These are phyloP conservation scores for Globisporangium camurandrum DNA, from an alignment of 352 stramenopile genomes.

Conservation along the genomic window DNA sequence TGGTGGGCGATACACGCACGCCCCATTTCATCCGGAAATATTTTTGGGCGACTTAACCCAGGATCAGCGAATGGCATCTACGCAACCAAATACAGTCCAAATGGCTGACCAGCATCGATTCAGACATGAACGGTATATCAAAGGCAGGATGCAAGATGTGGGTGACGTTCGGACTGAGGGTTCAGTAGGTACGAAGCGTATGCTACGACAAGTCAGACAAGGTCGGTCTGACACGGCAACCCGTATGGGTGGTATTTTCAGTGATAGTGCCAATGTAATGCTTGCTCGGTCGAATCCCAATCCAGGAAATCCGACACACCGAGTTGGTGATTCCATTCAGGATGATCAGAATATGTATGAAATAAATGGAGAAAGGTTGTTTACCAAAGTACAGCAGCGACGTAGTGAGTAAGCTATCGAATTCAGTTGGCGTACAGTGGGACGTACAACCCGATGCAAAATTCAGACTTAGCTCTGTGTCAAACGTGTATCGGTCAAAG, in stretches of 20 bases:
- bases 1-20: not conserved
- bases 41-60: not conserved
- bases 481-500: slow-evolving; percentile 4
- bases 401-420: slow-evolving; percentile 1
- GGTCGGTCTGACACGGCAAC: not conserved
- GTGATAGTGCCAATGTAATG: not conserved
- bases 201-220: not conserved
- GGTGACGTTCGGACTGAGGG: not conserved
- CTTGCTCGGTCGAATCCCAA: not conserved
- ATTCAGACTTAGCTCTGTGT: not conserved
- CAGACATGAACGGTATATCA: not conserved
- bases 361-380: not conserved
- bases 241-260: slow-evolving; percentile 1
- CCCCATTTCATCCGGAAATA: not conserved
- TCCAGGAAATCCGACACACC: not conserved
- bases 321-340: not conserved
- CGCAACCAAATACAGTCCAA: not conserved
- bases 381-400: not conserved
- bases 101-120: not conserved
- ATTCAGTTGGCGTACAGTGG: not conserved
- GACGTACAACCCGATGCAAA: slow-evolving; percentile 1
- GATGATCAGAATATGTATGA: slow-evolving; percentile 3
- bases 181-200: not conserved
- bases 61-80: not conserved
- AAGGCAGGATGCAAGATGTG: not conserved